Evolutionary conservation across 129 eudicot species (phyloP).

Genomic region (Chrysanthemum makinoi): DNA sequence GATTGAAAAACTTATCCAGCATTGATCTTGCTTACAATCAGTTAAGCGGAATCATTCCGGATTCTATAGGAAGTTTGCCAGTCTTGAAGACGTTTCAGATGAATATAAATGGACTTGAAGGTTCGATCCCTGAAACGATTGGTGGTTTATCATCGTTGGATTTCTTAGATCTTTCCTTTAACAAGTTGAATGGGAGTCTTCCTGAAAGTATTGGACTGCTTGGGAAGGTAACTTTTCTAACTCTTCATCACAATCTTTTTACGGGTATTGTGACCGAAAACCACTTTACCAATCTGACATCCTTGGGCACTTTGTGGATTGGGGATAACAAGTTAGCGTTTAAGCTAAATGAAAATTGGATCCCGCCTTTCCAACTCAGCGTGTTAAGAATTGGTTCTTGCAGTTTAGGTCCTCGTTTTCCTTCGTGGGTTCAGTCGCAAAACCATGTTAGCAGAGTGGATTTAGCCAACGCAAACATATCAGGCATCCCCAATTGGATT

Average conservation of each 20-base stretch:
- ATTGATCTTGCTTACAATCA: constrained; percentile 14
- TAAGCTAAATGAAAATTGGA: constrained; percentile 8
- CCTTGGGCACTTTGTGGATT: constrained; percentile 5
- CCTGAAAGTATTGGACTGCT: constrained; percentile 14
- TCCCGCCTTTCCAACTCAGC: constrained; percentile 7
- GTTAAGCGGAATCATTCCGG: constrained; percentile 19
- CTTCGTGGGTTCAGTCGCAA: constrained; percentile 13
- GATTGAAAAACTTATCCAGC: not conserved
- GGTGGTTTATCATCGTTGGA: constrained; percentile 11
- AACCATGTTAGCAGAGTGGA: not conserved
- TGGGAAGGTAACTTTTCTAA: not conserved
- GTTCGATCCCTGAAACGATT: not conserved
- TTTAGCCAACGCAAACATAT: constrained; percentile 11
- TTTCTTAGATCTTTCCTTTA: constrained; percentile 14
- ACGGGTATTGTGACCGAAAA: constrained; percentile 9
- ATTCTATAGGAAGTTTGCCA: constrained; percentile 13
- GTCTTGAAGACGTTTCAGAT: constrained; percentile 4
- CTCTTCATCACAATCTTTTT: constrained; percentile 14
- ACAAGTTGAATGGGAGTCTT: constrained; percentile 16
- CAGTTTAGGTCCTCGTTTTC: constrained; percentile 12
- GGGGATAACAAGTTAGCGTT: constrained; percentile 6
- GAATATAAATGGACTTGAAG: not conserved
- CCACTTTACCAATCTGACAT: constrained; percentile 10
- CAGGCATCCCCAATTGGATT: constrained; percentile 16
- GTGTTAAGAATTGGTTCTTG: constrained; percentile 18